Evolutionary conservation across 805 yeast species (phyloP).

Genomic region (Spathaspora arborariae): DNA sequence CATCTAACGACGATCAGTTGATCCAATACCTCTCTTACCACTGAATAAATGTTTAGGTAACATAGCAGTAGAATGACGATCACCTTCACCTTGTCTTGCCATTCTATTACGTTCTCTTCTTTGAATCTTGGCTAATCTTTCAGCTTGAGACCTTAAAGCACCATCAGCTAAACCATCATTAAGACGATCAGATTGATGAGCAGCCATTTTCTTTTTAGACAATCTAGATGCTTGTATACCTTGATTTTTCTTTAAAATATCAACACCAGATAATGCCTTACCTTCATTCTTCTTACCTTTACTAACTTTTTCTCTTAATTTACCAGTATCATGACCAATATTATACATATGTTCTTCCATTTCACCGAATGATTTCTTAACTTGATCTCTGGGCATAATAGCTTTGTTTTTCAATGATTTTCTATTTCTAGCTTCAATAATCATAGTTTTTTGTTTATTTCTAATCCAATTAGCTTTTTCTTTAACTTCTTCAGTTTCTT

Average conservation of each 20-base stretch:
- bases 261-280: constrained; percentile 64
- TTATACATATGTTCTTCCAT: constrained; percentile 88
- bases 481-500: constrained; percentile 62
- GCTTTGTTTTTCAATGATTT: constrained; percentile 85
- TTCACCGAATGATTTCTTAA: constrained; percentile 67
- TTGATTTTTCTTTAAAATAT: constrained; percentile 62
- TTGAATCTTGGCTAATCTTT: constrained; percentile 79
- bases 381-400: constrained; percentile 85
- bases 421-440: constrained; percentile 79
- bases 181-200: constrained; percentile 70
- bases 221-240: constrained; percentile 37
- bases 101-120: constrained; percentile 90
- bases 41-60: constrained; percentile 91
- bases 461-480: constrained; percentile 95
- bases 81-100: constrained; percentile 95
- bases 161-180: constrained; percentile 86
- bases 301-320: constrained; percentile 46
- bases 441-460: constrained; percentile 91
- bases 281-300: constrained; percentile 37
- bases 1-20: constrained; percentile 77
- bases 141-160: constrained; percentile 76
- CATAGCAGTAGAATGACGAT: constrained; percentile 80
- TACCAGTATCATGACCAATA: constrained; percentile 81
- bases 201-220: constrained; percentile 46
- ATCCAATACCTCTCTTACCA: constrained; percentile 97